phyloP scores from a whole-genome alignment of 306 rosid species.

The Fragaria iinumae region DNA sequence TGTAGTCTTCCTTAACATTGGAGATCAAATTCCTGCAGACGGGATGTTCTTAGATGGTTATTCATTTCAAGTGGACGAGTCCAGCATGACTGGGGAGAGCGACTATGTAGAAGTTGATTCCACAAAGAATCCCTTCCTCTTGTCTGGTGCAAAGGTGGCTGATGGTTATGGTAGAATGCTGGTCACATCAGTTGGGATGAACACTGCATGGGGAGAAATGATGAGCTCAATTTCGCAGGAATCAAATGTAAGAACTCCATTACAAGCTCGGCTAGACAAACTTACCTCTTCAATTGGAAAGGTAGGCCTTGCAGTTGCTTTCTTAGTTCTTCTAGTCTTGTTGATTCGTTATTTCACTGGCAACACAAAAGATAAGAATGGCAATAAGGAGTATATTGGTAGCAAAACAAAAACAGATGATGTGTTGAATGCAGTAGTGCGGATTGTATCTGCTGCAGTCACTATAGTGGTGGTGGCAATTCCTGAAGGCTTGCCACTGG shows the following conservation, averaged over 20 bases:
- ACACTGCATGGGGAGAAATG: slow-evolving; percentile 90
- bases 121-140: slow-evolving; percentile 50
- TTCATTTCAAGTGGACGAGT: slow-evolving; percentile 74
- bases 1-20: slow-evolving; percentile 54
- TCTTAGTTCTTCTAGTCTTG: slow-evolving; percentile 69
- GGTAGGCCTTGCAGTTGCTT: slow-evolving; percentile 84
- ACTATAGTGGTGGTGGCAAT: slow-evolving; percentile 93
- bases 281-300: slow-evolving; percentile 79
- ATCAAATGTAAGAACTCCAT: slow-evolving; percentile 61
- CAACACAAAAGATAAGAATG: slow-evolving; percentile 47
- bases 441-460: slow-evolving; percentile 66
- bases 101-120: slow-evolving; percentile 65
- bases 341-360: slow-evolving; percentile 75
- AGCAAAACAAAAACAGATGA: slow-evolving; percentile 36
- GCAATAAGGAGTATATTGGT: slow-evolving; percentile 47
- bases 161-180: slow-evolving; percentile 73
- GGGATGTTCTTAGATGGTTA: slow-evolving; percentile 70
- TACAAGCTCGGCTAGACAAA: slow-evolving; percentile 80
- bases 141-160: slow-evolving; percentile 79
- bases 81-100: slow-evolving; percentile 96
- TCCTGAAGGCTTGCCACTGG: slow-evolving; percentile 88
- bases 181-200: slow-evolving; percentile 70
- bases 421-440: slow-evolving; percentile 49
- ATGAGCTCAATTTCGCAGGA: slow-evolving; percentile 78
- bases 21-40: slow-evolving; percentile 87